Evolutionary conservation across 495 filamentous ascomycete species (phyloP), one percentile per base, ranked within the genome.

Genomic region (Massariosphaeria phaeospora): DNA sequence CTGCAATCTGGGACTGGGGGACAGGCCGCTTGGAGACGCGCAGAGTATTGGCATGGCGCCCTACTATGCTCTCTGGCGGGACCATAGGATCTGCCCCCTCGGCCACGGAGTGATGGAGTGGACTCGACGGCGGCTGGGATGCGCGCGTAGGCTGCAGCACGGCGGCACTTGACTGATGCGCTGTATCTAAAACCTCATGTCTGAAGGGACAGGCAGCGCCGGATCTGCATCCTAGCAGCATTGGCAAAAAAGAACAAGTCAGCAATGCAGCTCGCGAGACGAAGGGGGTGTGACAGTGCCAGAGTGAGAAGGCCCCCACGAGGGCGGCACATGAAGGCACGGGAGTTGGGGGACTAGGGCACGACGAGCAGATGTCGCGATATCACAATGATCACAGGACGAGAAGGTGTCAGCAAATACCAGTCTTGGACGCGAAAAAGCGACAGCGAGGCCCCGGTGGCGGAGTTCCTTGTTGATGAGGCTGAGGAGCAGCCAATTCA

Each of bases 21-120:
- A 85, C 67, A 9, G 89, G 89, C 56, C 83, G 80, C 48, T 75
- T 66, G 21, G 85, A 78, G 31, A 82, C 70, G 48, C 78, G 75
- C 30, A 73, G 73, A 21, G 64, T 66, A 13, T 63, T 61, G 20
- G 75, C 71, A 26, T 48, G 53, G 47, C 47, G 26, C 9, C 40
- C 59, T 58, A 39, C 17, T 31, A 45, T 42, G 35, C 43, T 35
- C 18, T 35, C 9, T 9, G 17, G 20, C 23, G 23, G 49, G 29
- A 20, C 20, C 49, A 47, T 52, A 20, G 48, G 44, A 38, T n/a
- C 23, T 30, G n/a, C n/a, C 27, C 40, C 60, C 54, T 48, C 35
- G 27, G 24, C 48, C 42, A 38, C 31, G 42, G 59, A 12, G 13
- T 36, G 51, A 9, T 39, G 33, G 15, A 47, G 40, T 27, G 46